phyloP scores from a whole-genome alignment of 495 filamentous ascomycete genomes.

The Neurospora sublineolata region DNA sequence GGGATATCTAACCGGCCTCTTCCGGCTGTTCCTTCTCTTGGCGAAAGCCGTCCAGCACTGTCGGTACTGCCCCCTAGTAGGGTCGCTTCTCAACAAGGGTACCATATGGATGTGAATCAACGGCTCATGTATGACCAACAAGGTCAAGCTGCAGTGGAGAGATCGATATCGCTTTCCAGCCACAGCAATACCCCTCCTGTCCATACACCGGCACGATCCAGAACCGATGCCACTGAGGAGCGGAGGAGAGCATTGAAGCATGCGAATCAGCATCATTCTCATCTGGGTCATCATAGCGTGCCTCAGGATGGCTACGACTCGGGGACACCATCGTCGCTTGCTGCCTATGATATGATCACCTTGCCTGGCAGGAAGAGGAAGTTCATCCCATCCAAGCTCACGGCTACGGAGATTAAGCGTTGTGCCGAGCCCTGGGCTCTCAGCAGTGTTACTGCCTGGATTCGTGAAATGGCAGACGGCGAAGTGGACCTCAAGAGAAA shows the following conservation, averaged over 20 bases:
- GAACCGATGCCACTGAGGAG: slow-evolving; percentile 79
- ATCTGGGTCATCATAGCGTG: slow-evolving; percentile 31
- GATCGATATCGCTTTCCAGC: slow-evolving; percentile 74
- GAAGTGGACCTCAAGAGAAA: slow-evolving; percentile 70
- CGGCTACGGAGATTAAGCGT: slow-evolving; percentile 68
- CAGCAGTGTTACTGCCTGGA: slow-evolving; percentile 76
- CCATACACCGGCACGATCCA: slow-evolving; percentile 73
- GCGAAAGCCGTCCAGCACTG: slow-evolving; percentile 24
- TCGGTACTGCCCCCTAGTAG: slow-evolving; percentile 25
- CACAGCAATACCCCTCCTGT: slow-evolving; percentile 72
- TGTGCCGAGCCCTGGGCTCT: slow-evolving; percentile 90
- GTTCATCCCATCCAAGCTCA: slow-evolving; percentile 81
- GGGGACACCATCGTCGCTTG: slow-evolving; percentile 39
- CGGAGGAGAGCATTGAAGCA: slow-evolving; percentile 47
- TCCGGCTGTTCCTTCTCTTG: slow-evolving; percentile 59
- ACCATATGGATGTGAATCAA: slow-evolving; percentile 31
- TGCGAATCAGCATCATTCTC: slow-evolving; percentile 41
- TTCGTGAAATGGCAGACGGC: slow-evolving; percentile 78
- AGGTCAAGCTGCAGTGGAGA: slow-evolving; percentile 50
- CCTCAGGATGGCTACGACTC: slow-evolving; percentile 39
- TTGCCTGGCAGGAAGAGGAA: slow-evolving; percentile 63
- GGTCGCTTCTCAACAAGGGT: slow-evolving; percentile 23
- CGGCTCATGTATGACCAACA: slow-evolving; percentile 20
- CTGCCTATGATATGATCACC: slow-evolving; percentile 57
- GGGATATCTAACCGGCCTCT: slow-evolving; percentile 60